A percentile compares a stretch with the other conserved stretches of the same genome.
These are phyloP conservation scores for Saccharomyces hybrid DNA, from an alignment of 1,139 yeast genomes.

Conservation along the genomic window DNA sequence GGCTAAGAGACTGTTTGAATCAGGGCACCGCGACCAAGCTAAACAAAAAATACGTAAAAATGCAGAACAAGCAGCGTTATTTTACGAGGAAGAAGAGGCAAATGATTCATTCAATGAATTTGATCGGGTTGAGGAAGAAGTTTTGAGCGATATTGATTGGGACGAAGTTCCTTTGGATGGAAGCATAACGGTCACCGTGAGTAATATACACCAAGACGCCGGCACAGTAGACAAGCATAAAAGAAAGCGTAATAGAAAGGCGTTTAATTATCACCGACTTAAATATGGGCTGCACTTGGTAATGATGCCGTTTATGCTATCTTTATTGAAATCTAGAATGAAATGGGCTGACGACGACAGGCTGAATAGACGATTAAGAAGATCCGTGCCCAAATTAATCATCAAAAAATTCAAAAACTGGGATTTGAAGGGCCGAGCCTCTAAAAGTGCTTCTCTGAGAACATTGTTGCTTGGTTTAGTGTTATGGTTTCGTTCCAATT, in stretches of 20 bases:
- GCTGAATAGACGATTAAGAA: slow-evolving; percentile 17
- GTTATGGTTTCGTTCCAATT: slow-evolving; percentile 22
- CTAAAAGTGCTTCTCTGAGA: slow-evolving; percentile 6
- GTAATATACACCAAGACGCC: not conserved
- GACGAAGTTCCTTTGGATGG: slow-evolving; percentile 20
- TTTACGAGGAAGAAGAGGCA: not conserved
- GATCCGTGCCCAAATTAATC: slow-evolving; percentile 23
- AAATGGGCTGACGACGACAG: slow-evolving; percentile 15
- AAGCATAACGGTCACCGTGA: slow-evolving; percentile 3
- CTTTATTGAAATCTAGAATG: slow-evolving; percentile 9
- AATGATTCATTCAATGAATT: not conserved
- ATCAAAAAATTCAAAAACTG: slow-evolving; percentile 14
- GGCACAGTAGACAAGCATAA: slow-evolving; percentile 4
- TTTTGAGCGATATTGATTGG: slow-evolving; percentile 16
- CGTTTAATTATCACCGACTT: slow-evolving; percentile 10
- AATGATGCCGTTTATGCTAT: slow-evolving; percentile 18
- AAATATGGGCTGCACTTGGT: slow-evolving; percentile 17
- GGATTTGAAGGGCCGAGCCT: not conserved
- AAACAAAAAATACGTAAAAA: slow-evolving; percentile 1
- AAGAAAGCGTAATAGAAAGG: not conserved
- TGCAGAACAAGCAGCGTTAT: not conserved
- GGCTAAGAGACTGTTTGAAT: not conserved
- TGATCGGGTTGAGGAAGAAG: not conserved
- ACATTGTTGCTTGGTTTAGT: slow-evolving; percentile 21
- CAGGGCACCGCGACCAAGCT: not conserved